phyloP scores from a whole-genome alignment of 2,329 filamentous ascomycete species.

The Dothiorella sarmentorum region DNA sequence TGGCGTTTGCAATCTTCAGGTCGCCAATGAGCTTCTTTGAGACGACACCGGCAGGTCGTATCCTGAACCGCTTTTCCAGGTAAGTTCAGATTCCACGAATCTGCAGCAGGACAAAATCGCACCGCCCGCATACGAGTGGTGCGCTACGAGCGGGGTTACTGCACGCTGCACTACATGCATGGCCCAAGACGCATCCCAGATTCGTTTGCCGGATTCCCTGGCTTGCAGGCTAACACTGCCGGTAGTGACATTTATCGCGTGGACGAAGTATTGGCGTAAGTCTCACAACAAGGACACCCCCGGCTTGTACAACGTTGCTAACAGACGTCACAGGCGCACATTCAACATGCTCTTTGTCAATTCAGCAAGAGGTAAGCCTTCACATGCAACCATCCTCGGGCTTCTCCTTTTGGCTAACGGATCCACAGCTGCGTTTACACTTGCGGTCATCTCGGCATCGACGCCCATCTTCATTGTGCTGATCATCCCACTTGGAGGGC shows the following conservation, averaged over 20 bases:
- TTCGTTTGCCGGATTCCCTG: conserved; percentile 7
- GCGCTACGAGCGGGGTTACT: conserved; percentile 10
- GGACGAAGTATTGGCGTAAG: conserved; percentile 80
- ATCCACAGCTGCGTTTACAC: conserved; percentile 64
- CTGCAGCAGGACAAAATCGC: conserved; percentile 6
- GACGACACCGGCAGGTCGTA: conserved; percentile 91
- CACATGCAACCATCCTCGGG: conserved; percentile 13
- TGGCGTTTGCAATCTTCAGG: conserved; percentile 96
- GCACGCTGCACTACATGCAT: conserved; percentile 15
- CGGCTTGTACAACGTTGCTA: not conserved
- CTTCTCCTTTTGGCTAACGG: conserved; percentile 1
- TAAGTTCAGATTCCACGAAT: conserved; percentile 40
- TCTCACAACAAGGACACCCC: conserved; percentile 20
- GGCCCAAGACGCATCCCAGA: not conserved
- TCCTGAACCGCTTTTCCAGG: conserved; percentile 94
- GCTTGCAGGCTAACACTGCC: conserved; percentile 12
- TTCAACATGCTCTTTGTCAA: conserved; percentile 81
- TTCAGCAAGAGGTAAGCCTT: conserved; percentile 45
- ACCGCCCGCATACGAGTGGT: conserved; percentile 4
- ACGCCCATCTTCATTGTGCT: conserved; percentile 78
- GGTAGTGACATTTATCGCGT: conserved; percentile 72
- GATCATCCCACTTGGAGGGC: conserved; percentile 72
- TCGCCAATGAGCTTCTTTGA: conserved; percentile 99
- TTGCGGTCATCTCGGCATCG: conserved; percentile 76
- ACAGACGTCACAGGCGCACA: conserved; percentile 53